Conservation (phyloP, 176 grass and related monocot genomes). For the Eleusine indica region DNA sequence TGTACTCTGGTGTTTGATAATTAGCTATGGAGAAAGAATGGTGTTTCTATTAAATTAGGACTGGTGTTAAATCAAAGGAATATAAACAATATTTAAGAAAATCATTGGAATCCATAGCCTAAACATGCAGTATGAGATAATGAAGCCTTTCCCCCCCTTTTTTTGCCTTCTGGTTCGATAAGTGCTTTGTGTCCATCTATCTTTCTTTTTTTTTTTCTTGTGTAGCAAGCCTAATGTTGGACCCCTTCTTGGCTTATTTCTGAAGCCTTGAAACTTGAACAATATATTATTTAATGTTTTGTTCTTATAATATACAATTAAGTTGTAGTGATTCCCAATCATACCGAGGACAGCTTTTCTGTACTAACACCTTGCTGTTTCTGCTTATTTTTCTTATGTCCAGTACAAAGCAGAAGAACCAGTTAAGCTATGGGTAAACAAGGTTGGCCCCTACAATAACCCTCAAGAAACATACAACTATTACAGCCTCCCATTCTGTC, state of each 20-base stretch:
- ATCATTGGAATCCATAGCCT: neutral
- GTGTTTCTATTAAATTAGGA: neutral
- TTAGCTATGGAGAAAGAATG: neutral
- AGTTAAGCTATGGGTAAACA: conserved; percentile 97
- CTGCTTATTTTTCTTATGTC: conserved; percentile 44
- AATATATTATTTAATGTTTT: neutral
- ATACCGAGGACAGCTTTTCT: neutral
- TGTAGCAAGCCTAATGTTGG: neutral
- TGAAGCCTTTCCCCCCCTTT: neutral
- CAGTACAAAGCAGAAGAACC: conserved; percentile 85
- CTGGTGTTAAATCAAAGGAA: neutral
- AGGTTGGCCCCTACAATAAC: conserved; percentile 99
- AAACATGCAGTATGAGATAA: neutral
- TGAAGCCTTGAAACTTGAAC: neutral
- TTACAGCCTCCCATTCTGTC: conserved; percentile 96
- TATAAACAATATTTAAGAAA: neutral
- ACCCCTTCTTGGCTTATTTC: neutral
- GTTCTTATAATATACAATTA: neutral
- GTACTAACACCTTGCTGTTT: conserved; percentile 8
- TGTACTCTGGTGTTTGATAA: neutral
- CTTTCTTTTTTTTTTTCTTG: neutral
- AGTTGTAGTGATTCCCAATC: neutral
- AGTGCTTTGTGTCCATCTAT: neutral
- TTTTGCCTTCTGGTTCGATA: neutral
- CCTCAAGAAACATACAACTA: conserved; percentile 99